Evolutionary conservation across 2,329 filamentous ascomycete species (phyloP), one percentile per base, ranked within the genome.

Genomic region (Colletotrichum lini): DNA sequence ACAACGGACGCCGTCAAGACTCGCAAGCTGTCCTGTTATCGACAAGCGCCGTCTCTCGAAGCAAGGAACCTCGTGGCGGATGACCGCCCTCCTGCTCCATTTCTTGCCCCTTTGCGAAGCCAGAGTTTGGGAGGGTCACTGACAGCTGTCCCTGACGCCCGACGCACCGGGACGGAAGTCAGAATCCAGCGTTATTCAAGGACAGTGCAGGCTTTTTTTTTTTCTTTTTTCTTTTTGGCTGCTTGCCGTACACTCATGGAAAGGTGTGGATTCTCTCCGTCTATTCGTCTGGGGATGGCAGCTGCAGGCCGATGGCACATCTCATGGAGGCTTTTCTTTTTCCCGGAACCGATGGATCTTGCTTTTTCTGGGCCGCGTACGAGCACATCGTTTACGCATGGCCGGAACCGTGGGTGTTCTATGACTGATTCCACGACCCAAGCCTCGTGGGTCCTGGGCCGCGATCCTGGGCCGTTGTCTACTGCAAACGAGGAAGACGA

Each of bases 21-120:
- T 69, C 69, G 69, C 69, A 71, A 71, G 58, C 65, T 59, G 47
- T n/a, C 57, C 69, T 68, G 54, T 69, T 64, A 69, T 68, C 65
- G 65, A 71, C 65, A 69, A 71, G 58, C 65, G 69, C 30, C 58
- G 26, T 56, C 9, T 21, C 18, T 30, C 10, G 18, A 10, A 9
- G 9, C 65, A 54, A 40, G 69, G 58, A 53, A 47, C 45, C 53
- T 59, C 65, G 9, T 59, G 44, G 52, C 15, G 23, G 38, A 8
- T 30, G 52, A 26, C 5, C n/a, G 26, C 21, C 30, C 38, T 40
- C 30, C 30, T 10, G 18, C 8, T 38, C 38, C 40, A 35, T 21
- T 47, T 8, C 15, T 21, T 50, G 13, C 26, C n/a, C 13, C 40
- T 45, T 45, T 50, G 44, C 45, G n/a, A 45, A 71, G 52, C 23